Percentiles rank a stretch among this genome's conserved stretches.
Conservation (phyloP, 306 rosid genomes). For the Psophocarpus tetragonolobus region DNA sequence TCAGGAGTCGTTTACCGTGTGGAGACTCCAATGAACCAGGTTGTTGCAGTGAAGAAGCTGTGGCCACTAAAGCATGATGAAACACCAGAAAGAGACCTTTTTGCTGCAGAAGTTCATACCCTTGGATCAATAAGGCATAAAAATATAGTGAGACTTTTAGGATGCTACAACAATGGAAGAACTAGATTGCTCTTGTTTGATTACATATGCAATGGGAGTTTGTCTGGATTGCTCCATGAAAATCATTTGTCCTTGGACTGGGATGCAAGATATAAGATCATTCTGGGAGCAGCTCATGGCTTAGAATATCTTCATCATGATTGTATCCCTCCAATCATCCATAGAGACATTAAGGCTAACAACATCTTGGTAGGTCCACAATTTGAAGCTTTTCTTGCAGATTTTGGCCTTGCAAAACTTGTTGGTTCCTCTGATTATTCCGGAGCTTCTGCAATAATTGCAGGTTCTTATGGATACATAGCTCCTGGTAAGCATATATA, state of each 20-base stretch:
- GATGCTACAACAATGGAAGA: constrained; percentile 66
- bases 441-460: constrained; percentile 54
- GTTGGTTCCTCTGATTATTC: constrained; percentile 56
- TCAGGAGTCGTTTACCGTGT: constrained; percentile 78
- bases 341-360: constrained; percentile 72
- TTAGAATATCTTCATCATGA: constrained; percentile 85
- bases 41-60: constrained; percentile 79
- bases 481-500: neutral
- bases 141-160: constrained; percentile 75
- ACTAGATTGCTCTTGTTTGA: constrained; percentile 74
- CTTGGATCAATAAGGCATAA: constrained; percentile 78
- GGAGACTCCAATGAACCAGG: constrained; percentile 72
- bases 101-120: constrained; percentile 68
- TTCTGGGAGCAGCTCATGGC: constrained; percentile 79
- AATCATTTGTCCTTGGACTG: constrained; percentile 76
- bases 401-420: constrained; percentile 79
- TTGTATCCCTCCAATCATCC: constrained; percentile 72
- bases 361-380: constrained; percentile 80
- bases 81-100: constrained; percentile 52
- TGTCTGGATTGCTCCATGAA: constrained; percentile 64
- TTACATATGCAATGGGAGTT: constrained; percentile 74
- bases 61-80: constrained; percentile 61
- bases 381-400: constrained; percentile 74
- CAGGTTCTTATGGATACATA: constrained; percentile 51
- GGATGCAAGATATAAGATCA: constrained; percentile 62